Evolutionary conservation across 805 yeast species (phyloP), one percentile per base, ranked within the genome.

Genomic region (Tetrapisispora arboricola): DNA sequence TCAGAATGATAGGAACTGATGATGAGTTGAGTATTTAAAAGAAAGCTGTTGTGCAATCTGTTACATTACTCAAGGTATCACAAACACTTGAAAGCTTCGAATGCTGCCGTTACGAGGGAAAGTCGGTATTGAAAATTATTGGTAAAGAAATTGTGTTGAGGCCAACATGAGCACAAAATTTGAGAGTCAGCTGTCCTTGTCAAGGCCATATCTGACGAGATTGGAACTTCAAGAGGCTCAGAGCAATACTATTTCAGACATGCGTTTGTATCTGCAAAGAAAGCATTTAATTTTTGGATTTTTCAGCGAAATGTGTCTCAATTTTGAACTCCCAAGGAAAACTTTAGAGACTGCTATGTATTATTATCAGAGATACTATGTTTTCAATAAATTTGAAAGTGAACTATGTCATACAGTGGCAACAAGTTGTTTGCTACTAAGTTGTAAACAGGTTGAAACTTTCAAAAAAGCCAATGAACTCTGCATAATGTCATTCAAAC

Each of bases 361-460:
- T 46, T 78, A 78, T 48, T 81, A 78, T 54, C 94, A 86, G 49
- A 64, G 86, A 37, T 81, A 71, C 51, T 78, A 73, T 51, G 64
- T 86, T 13, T 77, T 79, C 58, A 81, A 83, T 54, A 62, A 63
- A 45, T 80, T 80, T 51, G 76, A 72, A 43, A 67, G 70, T 11
- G 66, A 64, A 17, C 67, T 71, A 40, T 75, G 78, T 33, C 69
- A 68, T 47, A 78, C 80, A 33, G 72, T 84, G n/a, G 84, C 84
- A 0, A 60, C 80, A 8, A 72, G 90, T 9, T 72, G 86, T 40
- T 56, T 87, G 7, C 73, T 83, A 43, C 64, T 84, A 13, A 82
- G 95, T 2, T 66, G 80, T 32, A 85, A 87, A 58, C 76, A 78
- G 47, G 94, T 84, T 53, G 96, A 87, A 54, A 84, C 87, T 32